Conservation (phyloP, 768 basidiomycete genomes). For the Mycena floridula region DNA sequence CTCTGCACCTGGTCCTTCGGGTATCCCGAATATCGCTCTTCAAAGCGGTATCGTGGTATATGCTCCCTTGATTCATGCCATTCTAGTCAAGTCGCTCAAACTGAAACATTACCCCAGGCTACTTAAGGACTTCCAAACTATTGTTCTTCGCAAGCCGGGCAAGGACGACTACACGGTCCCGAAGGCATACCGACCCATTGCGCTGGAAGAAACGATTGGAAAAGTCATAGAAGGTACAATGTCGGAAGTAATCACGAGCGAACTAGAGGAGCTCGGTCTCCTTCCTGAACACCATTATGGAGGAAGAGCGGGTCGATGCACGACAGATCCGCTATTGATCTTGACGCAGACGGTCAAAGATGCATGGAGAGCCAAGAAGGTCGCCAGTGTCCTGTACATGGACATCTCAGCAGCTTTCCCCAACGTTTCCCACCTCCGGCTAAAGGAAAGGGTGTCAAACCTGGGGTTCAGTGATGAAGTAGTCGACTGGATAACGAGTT, state of each 20-base stretch:
- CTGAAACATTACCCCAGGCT: not conserved
- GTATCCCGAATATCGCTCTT: not conserved
- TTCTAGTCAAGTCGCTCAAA: not conserved
- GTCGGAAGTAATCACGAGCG: not conserved
- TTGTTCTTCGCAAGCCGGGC: not conserved
- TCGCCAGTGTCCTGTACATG: not conserved
- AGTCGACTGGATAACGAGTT: no score
- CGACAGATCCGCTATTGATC: not conserved
- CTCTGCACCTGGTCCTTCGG: not conserved
- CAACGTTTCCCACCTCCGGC: no score
- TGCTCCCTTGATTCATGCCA: not conserved
- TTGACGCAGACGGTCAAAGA: not conserved
- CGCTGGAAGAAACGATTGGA: not conserved
- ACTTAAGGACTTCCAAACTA: not conserved
- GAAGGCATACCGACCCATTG: not conserved
- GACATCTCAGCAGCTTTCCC: not conserved
- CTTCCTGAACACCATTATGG: not conserved
- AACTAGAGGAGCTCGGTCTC: not conserved
- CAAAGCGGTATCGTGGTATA: not conserved
- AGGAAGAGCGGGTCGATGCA: not conserved
- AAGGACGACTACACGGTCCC: not conserved
- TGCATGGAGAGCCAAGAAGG: not conserved
- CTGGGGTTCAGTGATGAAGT: no score
- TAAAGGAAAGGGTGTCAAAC: no score
- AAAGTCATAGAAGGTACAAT: not conserved